phyloP scores from a whole-genome alignment of 2,329 filamentous ascomycete species.

The Stachybotrys elegans region DNA sequence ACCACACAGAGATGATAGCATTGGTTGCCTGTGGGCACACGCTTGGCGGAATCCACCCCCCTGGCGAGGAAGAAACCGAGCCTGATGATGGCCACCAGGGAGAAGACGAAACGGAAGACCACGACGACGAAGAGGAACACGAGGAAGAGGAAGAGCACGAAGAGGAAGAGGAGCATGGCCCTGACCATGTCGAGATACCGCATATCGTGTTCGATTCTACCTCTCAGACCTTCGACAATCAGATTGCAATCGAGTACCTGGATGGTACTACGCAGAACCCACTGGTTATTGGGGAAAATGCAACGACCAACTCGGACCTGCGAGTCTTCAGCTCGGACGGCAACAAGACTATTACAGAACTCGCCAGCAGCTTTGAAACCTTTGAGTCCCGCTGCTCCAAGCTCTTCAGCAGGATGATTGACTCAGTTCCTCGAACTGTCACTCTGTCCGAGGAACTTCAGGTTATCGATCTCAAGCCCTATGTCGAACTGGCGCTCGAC shows the following conservation, averaged over 20 bases:
- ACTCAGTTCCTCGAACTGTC: conserved; percentile 25
- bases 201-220: conserved; percentile 27
- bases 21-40: conserved; percentile 31
- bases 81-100: background rate
- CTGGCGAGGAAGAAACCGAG: conserved; percentile 34
- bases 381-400: conserved; percentile 29
- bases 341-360: conserved; percentile 35
- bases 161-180: background rate
- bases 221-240: conserved; percentile 36
- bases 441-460: conserved; percentile 21
- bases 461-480: conserved; percentile 25
- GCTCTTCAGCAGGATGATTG: conserved; percentile 28
- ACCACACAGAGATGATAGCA: conserved; percentile 27
- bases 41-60: conserved; percentile 37
- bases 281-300: conserved; percentile 32
- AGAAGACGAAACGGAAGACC: background rate
- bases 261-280: conserved; percentile 35
- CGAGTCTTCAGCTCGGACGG: conserved; percentile 38
- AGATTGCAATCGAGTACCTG: conserved; percentile 37
- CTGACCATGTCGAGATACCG: conserved; percentile 19
- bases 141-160: background rate
- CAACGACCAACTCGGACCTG: conserved; percentile 33
- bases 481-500: conserved; percentile 22
- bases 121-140: background rate
- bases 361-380: conserved; percentile 25